phyloP scores from a whole-genome alignment of 164 flowering plant genomes.

The Nelumbo lutea region DNA sequence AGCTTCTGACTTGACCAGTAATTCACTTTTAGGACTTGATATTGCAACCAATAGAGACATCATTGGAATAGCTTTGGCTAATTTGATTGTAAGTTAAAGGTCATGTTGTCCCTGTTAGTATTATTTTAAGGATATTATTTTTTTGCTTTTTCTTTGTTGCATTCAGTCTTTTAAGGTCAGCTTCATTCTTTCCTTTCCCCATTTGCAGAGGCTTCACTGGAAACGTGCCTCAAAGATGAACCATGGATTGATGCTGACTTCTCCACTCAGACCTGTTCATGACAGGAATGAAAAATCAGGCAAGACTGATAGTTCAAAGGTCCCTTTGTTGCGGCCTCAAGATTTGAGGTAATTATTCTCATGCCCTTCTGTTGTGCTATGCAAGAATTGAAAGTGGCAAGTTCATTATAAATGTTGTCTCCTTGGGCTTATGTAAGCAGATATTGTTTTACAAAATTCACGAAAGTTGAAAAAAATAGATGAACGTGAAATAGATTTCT shows the following conservation, averaged over 20 bases:
- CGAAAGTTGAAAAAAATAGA: too few relatives aligned
- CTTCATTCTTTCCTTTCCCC: not conserved
- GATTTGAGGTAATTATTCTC: slow-evolving; percentile 46
- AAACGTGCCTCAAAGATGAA: slow-evolving; percentile 65
- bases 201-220: slow-evolving; percentile 68
- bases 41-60: slow-evolving; percentile 62
- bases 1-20: slow-evolving; percentile 61
- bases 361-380: not conserved
- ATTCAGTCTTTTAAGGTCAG: not conserved
- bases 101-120: not conserved
- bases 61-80: slow-evolving; percentile 67
- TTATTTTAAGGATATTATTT: not conserved
- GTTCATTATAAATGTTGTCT: too few relatives aligned
- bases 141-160: not conserved
- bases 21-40: slow-evolving; percentile 52
- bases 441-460: too few relatives aligned
- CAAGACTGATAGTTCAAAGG: slow-evolving; percentile 22
- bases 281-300: slow-evolving; percentile 22
- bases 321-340: slow-evolving; percentile 54
- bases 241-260: slow-evolving; percentile 63
- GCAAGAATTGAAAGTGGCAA: not conserved
- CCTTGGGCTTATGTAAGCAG: too few relatives aligned
- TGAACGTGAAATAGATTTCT: too few relatives aligned
- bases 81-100: slow-evolving; percentile 51
- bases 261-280: slow-evolving; percentile 55